A percentile compares a stretch with the other conserved stretches of the same genome.
phyloP scores from a whole-genome alignment of 2,329 filamentous ascomycete species.

The Fusarium sp. region DNA sequence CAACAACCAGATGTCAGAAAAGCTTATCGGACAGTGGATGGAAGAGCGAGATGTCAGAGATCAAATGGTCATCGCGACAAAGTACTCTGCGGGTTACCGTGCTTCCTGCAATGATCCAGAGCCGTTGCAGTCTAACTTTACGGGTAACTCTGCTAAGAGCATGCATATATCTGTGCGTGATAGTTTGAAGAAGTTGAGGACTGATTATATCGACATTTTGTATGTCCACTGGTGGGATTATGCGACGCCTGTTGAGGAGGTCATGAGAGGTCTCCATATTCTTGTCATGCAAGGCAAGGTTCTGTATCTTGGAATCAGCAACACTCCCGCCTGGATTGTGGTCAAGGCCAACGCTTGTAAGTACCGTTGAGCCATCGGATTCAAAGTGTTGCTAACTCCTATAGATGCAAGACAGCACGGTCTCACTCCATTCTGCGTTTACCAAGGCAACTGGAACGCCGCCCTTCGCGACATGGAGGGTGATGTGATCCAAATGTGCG shows the following conservation, averaged over 20 bases:
- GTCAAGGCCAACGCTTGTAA: not conserved
- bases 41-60: fast-evolving
- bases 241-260: conserved; percentile 16
- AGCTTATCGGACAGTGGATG: fast-evolving
- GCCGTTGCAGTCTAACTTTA: conserved; percentile 43
- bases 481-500: conserved; percentile 47
- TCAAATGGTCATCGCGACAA: not conserved
- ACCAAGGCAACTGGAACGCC: conserved; percentile 45
- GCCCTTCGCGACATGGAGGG: conserved; percentile 42
- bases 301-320: conserved; percentile 44
- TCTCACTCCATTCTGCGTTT: conserved; percentile 41
- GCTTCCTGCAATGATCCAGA: fast-evolving
- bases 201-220: conserved; percentile 46
- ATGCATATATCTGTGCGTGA: conserved; percentile 52
- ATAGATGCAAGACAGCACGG: conserved; percentile 40
- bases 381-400: no score
- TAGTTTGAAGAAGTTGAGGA: conserved; percentile 53
- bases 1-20: not conserved
- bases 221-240: conserved; percentile 44
- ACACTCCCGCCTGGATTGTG: conserved; percentile 47
- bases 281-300: conserved; percentile 30
- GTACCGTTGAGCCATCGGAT: not conserved
- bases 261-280: conserved; percentile 9
- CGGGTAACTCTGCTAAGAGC: conserved; percentile 50
- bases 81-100: not conserved